Percentiles rank a stretch among this genome's conserved stretches.
Evolutionary conservation across 176 grass and related monocot species (phyloP).

Genomic region (Pontederia crassipes): DNA sequence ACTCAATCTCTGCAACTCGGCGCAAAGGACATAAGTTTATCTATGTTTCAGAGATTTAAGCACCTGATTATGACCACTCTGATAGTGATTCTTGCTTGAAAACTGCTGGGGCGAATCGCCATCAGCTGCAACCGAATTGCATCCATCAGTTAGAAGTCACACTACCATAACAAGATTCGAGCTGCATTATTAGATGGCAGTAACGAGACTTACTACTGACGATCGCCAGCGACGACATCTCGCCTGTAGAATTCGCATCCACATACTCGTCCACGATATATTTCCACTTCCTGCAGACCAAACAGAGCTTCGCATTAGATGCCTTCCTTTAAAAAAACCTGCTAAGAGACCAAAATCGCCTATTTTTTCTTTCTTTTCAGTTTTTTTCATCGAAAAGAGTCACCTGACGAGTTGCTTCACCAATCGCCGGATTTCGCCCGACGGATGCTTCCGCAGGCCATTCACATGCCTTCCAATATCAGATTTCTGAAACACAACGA

Average conservation of each 20-base stretch:
- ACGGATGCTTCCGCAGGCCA: constrained; percentile 55
- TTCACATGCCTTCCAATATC: constrained; percentile 64
- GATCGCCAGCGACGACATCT: constrained; percentile 24
- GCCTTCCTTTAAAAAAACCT: no score
- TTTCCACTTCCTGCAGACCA: constrained; percentile 61
- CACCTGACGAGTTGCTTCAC: constrained; percentile 65
- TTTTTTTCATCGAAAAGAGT: neutral
- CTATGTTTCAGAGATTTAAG: neutral
- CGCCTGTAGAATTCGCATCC: constrained; percentile 34
- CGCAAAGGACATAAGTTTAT: neutral
- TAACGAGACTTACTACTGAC: constrained; percentile 19
- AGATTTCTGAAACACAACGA: constrained; percentile 30
- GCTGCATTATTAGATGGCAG: neutral
- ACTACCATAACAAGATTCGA: neutral
- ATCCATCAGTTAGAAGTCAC: neutral
- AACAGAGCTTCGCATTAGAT: neutral
- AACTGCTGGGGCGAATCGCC: constrained; percentile 47
- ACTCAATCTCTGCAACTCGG: neutral
- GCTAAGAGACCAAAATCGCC: neutral
- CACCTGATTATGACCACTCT: constrained; percentile 5
- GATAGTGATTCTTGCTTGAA: constrained; percentile 30
- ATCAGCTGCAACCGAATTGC: constrained; percentile 32
- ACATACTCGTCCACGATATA: constrained; percentile 48
- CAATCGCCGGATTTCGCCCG: constrained; percentile 42
- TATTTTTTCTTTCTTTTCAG: neutral